These are phyloP conservation scores for Candida pini DNA, from an alignment of 805 yeast species.

Conservation along the genomic window DNA sequence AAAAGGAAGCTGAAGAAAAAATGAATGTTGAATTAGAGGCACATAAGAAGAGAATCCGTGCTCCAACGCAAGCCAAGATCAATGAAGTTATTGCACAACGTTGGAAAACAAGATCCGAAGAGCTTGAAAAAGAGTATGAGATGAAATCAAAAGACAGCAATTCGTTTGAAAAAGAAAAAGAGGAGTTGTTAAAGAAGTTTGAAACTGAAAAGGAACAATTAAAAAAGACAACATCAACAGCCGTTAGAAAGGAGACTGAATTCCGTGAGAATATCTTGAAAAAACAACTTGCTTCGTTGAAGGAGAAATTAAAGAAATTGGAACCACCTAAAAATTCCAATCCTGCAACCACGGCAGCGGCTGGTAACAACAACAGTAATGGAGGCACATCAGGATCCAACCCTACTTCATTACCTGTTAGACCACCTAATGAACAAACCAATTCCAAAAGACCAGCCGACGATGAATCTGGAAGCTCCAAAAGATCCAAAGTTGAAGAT, in stretches of 20 bases:
- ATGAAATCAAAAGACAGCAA: slow-evolving; percentile 14
- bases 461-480: background rate
- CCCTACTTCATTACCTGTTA: too few relatives aligned
- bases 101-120: slow-evolving; percentile 28
- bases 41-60: slow-evolving; percentile 31
- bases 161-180: slow-evolving; percentile 12
- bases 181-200: slow-evolving; percentile 16
- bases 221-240: slow-evolving; percentile 40
- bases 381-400: too few relatives aligned
- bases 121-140: slow-evolving; percentile 28
- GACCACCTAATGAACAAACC: too few relatives aligned
- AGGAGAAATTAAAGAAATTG: slow-evolving; percentile 29
- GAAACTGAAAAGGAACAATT: slow-evolving; percentile 30
- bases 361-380: too few relatives aligned
- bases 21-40: slow-evolving; percentile 25
- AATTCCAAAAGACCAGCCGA: too few relatives aligned
- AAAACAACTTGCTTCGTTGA: slow-evolving; percentile 47
- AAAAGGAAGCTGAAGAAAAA: slow-evolving; percentile 29
- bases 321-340: slow-evolving; percentile 3
- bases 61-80: slow-evolving; percentile 33
- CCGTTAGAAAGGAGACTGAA: slow-evolving; percentile 52
- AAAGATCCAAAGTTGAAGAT: too few relatives aligned
- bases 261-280: slow-evolving; percentile 52
- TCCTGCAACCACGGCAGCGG: background rate
- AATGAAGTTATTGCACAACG: slow-evolving; percentile 31